Percentiles rank a stretch among this genome's conserved stretches.
Evolutionary conservation across 305 asterid genomes (phyloP).

Genomic region (Fraxinus greggii): DNA sequence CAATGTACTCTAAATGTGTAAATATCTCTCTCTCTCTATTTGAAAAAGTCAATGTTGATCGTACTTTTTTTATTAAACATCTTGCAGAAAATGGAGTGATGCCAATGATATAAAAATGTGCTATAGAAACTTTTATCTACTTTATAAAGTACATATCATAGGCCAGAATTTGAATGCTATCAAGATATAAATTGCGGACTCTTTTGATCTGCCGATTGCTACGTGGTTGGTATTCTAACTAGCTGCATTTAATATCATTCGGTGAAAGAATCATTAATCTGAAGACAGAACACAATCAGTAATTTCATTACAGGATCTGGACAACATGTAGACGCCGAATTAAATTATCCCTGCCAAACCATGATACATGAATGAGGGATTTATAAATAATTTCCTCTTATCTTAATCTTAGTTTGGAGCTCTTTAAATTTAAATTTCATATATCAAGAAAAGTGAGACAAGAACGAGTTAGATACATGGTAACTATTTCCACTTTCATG

Average conservation of each 20-base stretch:
- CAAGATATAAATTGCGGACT: background rate
- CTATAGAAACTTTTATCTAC: background rate
- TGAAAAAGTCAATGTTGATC: background rate
- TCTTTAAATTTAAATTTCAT: background rate
- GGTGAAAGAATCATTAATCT: background rate
- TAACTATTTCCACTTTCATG: background rate
- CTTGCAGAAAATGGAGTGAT: slow-evolving; percentile 23
- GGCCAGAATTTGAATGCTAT: slow-evolving; percentile 28
- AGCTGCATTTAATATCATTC: background rate
- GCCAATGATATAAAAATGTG: background rate
- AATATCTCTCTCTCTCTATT: background rate
- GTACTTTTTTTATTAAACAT: background rate
- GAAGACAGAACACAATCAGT: background rate
- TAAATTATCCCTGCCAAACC: background rate
- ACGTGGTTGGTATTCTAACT: background rate
- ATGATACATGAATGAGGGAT: background rate
- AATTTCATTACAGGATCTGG: background rate
- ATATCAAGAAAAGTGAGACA: background rate
- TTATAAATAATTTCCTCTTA: background rate
- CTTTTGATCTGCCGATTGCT: background rate
- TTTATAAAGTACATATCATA: background rate
- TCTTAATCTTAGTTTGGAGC: background rate
- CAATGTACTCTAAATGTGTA: background rate
- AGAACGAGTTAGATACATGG: background rate
- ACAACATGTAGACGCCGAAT: background rate